These are phyloP conservation scores for Starmerella stellata DNA, from an alignment of 805 yeast genomes.

Conservation along the genomic window DNA sequence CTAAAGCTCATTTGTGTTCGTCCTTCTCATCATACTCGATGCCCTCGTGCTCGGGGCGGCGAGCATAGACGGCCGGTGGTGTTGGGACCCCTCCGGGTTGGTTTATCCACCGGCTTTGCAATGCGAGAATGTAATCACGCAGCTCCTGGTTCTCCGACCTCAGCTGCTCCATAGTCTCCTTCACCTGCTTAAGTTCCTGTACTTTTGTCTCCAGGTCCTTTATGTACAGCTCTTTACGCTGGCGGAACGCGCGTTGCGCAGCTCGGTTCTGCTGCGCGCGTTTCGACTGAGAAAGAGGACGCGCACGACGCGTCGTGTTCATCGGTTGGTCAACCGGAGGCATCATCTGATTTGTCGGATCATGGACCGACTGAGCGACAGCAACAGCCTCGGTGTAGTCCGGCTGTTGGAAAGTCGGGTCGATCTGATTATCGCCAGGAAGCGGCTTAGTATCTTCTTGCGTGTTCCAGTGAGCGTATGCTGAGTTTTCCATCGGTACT, in stretches of 20 bases:
- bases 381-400: constrained; percentile 21
- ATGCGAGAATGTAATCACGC: constrained; percentile 50
- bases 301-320: constrained; percentile 20
- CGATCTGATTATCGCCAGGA: constrained; percentile 19
- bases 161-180: constrained; percentile 47
- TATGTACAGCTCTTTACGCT: constrained; percentile 62
- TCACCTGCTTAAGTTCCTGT: constrained; percentile 40
- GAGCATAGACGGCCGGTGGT: constrained; percentile 25
- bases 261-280: constrained; percentile 84
- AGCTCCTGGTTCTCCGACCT: constrained; percentile 52
- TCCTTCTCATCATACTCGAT: constrained; percentile 19
- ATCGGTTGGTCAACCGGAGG: constrained; percentile 20
- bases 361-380: constrained; percentile 18
- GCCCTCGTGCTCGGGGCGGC: constrained; percentile 17
- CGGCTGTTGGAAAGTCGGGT: constrained; percentile 19
- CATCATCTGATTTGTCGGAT: constrained; percentile 16
- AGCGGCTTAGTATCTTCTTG: constrained; percentile 17
- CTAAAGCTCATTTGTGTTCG: constrained; percentile 12
- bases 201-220: constrained; percentile 62
- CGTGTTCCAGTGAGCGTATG: constrained; percentile 18
- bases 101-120: constrained; percentile 50
- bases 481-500: constrained; percentile 16
- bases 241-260: constrained; percentile 83
- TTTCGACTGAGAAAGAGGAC: constrained; percentile 45
- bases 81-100: constrained; percentile 30